Evolutionary conservation across 805 yeast species (phyloP), one percentile per base, ranked within the genome.

Genomic region (Myxozyma neotropica): DNA sequence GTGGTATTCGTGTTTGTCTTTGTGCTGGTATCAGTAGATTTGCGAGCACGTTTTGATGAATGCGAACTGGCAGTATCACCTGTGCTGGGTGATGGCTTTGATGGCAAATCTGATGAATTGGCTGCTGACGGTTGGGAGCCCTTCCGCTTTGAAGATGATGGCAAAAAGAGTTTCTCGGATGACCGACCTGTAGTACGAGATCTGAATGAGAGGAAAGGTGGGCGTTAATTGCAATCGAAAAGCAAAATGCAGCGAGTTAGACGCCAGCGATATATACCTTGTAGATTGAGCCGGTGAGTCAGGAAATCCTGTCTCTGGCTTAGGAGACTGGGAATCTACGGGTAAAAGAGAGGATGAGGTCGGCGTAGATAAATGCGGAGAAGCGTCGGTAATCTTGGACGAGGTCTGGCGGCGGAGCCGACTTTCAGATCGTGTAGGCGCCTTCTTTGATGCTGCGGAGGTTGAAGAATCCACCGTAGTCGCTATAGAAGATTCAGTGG

Each of bases 261-360:
- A 23, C 2, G 21, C 2, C 7, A 24, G 6, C 17, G 7, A 15
- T 8, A 27, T 23, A n/a, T 12, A 56, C 59, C 59, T 56, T 19
- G 59, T 56, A 17, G 38, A 56, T 35, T 49, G 55, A 13, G 55
- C 44, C 8, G 59, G 51, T 12, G 58, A 35, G 39, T 40, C 50
- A 36, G 29, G 1, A 35, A 46, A 3, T 23, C n/a, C 21, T 5
- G 46, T 23, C 12, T 50, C 54, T 13, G 36, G 24, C 21, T 24
- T 36, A 21, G n/a, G 19, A 4, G 43, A 24, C 29, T 23, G 36
- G 10, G 10, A 29, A 29, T 29, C 33, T 29, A 10, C 10, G 33
- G 33, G 33, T 33, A 21, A 17, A 4, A 27, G 10, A 7, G 43
- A 48, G 19, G 52, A 48, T 33, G 52, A 15, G 31, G 12, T 31